These are phyloP conservation scores for Sarcodon aspratus DNA, from an alignment of 768 basidiomycete genomes.

Conservation along the genomic window DNA sequence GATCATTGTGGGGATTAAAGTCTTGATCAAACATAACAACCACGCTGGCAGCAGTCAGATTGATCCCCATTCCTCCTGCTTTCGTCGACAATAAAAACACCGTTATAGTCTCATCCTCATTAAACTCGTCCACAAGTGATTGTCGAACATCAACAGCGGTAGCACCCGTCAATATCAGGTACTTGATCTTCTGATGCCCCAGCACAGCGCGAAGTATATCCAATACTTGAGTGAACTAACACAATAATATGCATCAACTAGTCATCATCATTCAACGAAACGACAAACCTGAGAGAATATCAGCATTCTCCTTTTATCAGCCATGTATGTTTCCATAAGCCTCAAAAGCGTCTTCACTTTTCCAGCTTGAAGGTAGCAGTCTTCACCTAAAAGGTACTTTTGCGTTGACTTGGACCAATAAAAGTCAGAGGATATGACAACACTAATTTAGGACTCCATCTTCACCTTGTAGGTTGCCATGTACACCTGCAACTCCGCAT, in stretches of 20 bases:
- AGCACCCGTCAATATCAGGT: constrained; percentile 79
- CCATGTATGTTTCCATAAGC: constrained; percentile 56
- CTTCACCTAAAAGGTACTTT: constrained; percentile 62
- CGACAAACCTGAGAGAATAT: constrained; percentile 84
- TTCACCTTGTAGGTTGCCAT: constrained; percentile 78
- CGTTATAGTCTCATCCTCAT: constrained; percentile 70
- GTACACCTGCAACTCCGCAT: constrained; percentile 87
- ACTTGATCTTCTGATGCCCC: constrained; percentile 59
- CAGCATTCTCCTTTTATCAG: constrained; percentile 69
- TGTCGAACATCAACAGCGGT: constrained; percentile 93
- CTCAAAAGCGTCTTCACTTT: constrained; percentile 69
- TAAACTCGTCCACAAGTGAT: constrained; percentile 91
- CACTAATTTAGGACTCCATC: constrained; percentile 1
- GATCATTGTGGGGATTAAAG: constrained; percentile 96
- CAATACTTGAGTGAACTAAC: constrained; percentile 88
- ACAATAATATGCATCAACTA: neutral
- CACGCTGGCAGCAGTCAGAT: constrained; percentile 89
- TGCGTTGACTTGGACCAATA: constrained; percentile 43
- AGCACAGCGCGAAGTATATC: constrained; percentile 86
- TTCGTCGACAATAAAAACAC: constrained; percentile 90
- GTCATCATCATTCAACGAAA: neutral
- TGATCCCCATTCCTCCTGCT: constrained; percentile 95
- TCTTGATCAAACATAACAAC: constrained; percentile 99
- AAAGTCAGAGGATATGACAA: neutral
- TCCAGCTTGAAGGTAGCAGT: constrained; percentile 78